Evolutionary conservation across 352 stramenopile species (phyloP).

Genomic region (Phytopythium aichiense): DNA sequence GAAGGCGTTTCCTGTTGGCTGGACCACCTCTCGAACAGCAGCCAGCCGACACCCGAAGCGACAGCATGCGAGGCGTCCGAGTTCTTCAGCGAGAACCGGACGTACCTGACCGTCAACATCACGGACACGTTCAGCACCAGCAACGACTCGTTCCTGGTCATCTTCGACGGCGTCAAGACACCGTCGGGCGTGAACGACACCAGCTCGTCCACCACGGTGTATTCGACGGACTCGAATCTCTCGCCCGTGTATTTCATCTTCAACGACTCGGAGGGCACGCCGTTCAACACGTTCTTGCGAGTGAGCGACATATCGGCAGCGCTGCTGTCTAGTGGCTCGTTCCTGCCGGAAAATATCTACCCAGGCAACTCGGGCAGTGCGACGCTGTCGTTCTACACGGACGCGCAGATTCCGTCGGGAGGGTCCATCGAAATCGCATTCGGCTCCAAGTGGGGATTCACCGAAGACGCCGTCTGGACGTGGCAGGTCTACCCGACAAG

Average conservation of each 20-base stretch:
- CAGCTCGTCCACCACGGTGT: slow-evolving; percentile 23
- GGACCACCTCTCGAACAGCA: slow-evolving; percentile 14
- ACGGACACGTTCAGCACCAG: slow-evolving; percentile 29
- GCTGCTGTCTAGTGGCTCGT: slow-evolving; percentile 61
- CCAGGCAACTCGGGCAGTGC: slow-evolving; percentile 76
- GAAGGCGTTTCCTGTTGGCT: slow-evolving; percentile 40
- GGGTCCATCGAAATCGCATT: slow-evolving; percentile 63
- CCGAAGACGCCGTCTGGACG: slow-evolving; percentile 36
- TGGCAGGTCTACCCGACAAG: slow-evolving; percentile 32
- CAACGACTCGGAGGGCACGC: slow-evolving; percentile 59
- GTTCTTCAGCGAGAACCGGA: slow-evolving; percentile 36
- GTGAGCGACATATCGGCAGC: slow-evolving; percentile 39
- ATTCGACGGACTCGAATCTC: slow-evolving; percentile 53
- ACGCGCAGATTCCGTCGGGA: slow-evolving; percentile 42
- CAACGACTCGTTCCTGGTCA: slow-evolving; percentile 61
- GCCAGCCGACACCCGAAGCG: slow-evolving; percentile 6
- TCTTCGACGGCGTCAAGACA: slow-evolving; percentile 64
- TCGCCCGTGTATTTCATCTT: slow-evolving; percentile 76
- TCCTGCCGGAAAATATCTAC: slow-evolving; percentile 83
- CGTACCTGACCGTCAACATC: slow-evolving; percentile 70
- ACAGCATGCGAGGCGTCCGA: slow-evolving; percentile 39
- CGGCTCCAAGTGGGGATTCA: slow-evolving; percentile 58
- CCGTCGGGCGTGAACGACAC: slow-evolving; percentile 49
- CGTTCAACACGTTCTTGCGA: slow-evolving; percentile 69
- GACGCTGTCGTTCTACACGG: slow-evolving; percentile 72